Evolutionary conservation across 768 basidiomycete genomes (phyloP).

Genomic region (Serendipita vermifera): DNA sequence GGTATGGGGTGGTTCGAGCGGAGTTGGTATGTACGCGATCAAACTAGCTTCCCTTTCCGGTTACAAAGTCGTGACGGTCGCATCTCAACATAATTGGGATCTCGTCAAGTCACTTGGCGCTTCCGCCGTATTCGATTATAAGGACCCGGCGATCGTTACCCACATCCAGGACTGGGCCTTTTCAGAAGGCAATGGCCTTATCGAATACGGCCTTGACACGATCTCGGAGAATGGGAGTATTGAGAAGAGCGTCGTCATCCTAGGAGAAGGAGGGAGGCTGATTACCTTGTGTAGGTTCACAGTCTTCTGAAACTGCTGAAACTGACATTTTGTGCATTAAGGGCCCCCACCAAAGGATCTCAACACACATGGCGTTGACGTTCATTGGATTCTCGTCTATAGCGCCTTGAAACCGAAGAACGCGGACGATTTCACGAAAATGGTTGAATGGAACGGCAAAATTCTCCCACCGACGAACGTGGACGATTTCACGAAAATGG

Average conservation of each 20-base stretch:
- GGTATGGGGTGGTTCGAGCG: constrained; percentile 23
- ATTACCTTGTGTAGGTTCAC: neutral
- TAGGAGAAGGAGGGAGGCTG: neutral
- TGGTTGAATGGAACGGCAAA: constrained; percentile 2
- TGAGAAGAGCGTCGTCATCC: neutral
- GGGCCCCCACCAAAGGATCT: neutral
- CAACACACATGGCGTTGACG: neutral
- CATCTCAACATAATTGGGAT: constrained; percentile 26
- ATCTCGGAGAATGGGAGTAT: constrained; percentile 11
- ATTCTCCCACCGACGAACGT: neutral
- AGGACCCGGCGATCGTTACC: constrained; percentile 14
- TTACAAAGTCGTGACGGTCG: constrained; percentile 25
- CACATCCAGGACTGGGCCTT: constrained; percentile 20
- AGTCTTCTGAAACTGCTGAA: neutral
- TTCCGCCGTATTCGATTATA: constrained; percentile 23
- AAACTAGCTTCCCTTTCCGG: constrained; percentile 24
- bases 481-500: neutral
- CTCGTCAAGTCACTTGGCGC: constrained; percentile 29
- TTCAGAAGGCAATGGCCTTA: constrained; percentile 14
- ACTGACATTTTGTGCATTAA: neutral
- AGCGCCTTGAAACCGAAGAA: constrained; percentile 11
- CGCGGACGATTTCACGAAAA: neutral
- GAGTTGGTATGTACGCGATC: constrained; percentile 26
- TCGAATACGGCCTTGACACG: constrained; percentile 15
- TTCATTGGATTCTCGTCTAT: constrained; percentile 6